A percentile compares a stretch with the other conserved stretches of the same genome.
phyloP scores from a whole-genome alignment of 1,139 yeast species.

The Suhomyces atakaporum region DNA sequence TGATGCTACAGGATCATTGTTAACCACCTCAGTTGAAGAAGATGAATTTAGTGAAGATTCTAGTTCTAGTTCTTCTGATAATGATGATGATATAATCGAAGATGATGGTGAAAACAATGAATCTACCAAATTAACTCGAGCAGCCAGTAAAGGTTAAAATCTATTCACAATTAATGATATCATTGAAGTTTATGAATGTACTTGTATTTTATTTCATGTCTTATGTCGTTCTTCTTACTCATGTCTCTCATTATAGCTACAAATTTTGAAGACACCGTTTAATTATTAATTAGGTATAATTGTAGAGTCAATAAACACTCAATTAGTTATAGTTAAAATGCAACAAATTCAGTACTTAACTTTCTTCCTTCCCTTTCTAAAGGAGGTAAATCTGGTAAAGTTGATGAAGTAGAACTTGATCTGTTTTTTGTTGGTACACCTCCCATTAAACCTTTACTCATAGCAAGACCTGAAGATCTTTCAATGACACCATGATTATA shows the following conservation, averaged over 20 bases:
- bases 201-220: conserved; percentile 13
- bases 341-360: conserved; percentile 7
- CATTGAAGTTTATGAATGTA: conserved; percentile 15
- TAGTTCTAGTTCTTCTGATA: conserved; percentile 33
- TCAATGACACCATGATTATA: conserved; percentile 66
- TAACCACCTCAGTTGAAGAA: conserved; percentile 22
- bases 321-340: conserved; percentile 1
- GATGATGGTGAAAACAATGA: conserved; percentile 23
- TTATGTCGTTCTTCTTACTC: conserved; percentile 1
- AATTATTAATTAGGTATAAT: conserved; percentile 7
- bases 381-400: conserved; percentile 71
- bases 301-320: too few species aligned
- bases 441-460: conserved; percentile 89
- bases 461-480: conserved; percentile 82
- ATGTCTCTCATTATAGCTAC: conserved; percentile 1
- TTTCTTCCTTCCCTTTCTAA: conserved; percentile 81
- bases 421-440: conserved; percentile 39
- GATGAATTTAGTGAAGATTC: conserved; percentile 33
- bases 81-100: conserved; percentile 30
- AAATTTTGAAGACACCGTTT: conserved; percentile 1
- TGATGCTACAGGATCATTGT: conserved; percentile 41
- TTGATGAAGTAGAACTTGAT: conserved; percentile 23
- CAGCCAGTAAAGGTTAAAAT: conserved; percentile 44
- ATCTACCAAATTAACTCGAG: conserved; percentile 37
- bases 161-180: conserved; percentile 2